Evolutionary conservation across 139 green algal genomes (phyloP).

Genomic region (Ostreobium quekettii): DNA sequence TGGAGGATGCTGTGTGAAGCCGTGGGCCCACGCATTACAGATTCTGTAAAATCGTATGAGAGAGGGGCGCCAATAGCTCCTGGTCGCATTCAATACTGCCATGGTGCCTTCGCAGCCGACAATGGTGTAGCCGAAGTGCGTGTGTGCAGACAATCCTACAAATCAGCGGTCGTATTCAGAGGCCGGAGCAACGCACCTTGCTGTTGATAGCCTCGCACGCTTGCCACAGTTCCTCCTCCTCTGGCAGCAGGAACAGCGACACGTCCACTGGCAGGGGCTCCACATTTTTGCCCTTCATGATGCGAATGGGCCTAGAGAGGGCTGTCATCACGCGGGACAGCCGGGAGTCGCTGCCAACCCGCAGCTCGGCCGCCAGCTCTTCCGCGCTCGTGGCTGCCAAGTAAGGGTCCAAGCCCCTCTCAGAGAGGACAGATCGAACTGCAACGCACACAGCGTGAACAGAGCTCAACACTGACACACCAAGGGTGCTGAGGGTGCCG

Average conservation of each 20-base stretch:
- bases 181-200: constrained; percentile 3
- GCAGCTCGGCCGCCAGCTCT: constrained; percentile 48
- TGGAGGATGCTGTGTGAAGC: too few relatives aligned
- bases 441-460: constrained; percentile 32
- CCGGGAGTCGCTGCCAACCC: constrained; percentile 11
- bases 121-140: too few relatives aligned
- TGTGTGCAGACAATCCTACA: too few relatives aligned
- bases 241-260: constrained; percentile 35
- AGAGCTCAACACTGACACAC: background rate
- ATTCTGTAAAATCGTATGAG: too few relatives aligned
- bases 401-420: constrained; percentile 66
- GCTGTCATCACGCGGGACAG: constrained; percentile 67
- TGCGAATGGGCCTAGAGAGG: constrained; percentile 69
- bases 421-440: constrained; percentile 76
- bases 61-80: too few relatives aligned
- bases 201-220: background rate
- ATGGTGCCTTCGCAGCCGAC: too few relatives aligned
- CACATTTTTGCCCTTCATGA: constrained; percentile 73
- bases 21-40: too few relatives aligned
- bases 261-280: constrained; percentile 30
- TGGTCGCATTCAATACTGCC: too few relatives aligned
- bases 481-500: too few relatives aligned
- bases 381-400: constrained; percentile 52
- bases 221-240: constrained; percentile 38
- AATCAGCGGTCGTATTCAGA: too few relatives aligned